Conservation (phyloP, 2,329 filamentous ascomycete species). For the Pseudocercospora pini-densiflorae region DNA sequence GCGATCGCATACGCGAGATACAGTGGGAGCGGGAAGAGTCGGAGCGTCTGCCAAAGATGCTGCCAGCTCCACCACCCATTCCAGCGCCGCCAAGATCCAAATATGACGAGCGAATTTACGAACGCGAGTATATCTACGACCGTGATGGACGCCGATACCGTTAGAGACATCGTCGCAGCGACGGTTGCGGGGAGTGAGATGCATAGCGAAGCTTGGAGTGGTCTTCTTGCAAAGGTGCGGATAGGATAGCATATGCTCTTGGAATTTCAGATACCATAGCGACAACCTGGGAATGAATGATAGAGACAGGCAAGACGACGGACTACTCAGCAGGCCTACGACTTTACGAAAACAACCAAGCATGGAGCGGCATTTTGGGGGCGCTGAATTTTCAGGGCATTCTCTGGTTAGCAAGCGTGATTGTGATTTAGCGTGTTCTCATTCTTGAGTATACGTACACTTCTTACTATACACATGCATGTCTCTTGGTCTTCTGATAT, state of each 20-base stretch:
- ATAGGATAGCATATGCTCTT: neutral
- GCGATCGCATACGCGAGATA: conserved; percentile 62
- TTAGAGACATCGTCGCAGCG: conserved; percentile 2
- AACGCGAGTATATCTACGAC: conserved; percentile 72
- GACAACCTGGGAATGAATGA: conserved; percentile 8
- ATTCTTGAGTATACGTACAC: neutral
- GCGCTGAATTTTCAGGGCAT: conserved; percentile 5
- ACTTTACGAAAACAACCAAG: conserved; percentile 13
- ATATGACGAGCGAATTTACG: conserved; percentile 68
- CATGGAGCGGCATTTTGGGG: conserved; percentile 15
- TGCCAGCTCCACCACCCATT: conserved; percentile 46
- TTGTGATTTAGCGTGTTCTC: conserved; percentile 7
- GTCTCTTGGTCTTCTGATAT: conserved; percentile 1
- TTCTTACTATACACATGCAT: conserved; percentile 1
- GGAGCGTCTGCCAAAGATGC: conserved; percentile 51
- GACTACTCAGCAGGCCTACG: conserved; percentile 10
- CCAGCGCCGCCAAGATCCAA: conserved; percentile 47
- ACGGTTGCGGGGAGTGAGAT: neutral
- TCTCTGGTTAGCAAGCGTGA: conserved; percentile 9
- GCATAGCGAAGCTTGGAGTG: neutral
- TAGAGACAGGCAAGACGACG: conserved; percentile 8
- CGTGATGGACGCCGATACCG: conserved; percentile 34
- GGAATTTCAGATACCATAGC: neutral
- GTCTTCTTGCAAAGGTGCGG: neutral
- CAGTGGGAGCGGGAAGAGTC: conserved; percentile 64